Percentiles rank a stretch among this genome's conserved stretches.
Conservation (phyloP, 805 yeast species). For the Sugiyamaella floridensis region DNA sequence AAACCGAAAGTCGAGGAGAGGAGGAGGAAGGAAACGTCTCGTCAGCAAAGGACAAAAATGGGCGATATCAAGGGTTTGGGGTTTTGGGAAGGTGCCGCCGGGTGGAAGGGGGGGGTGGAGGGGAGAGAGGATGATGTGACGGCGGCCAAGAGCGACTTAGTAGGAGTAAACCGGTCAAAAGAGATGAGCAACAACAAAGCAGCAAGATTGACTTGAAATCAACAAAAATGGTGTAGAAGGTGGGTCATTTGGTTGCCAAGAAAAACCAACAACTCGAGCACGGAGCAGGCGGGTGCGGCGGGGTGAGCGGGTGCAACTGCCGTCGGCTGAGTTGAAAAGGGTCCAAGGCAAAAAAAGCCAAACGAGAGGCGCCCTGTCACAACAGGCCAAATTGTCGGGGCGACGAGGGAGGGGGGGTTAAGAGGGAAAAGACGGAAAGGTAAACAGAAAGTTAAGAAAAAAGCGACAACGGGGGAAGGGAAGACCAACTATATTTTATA, state of each 20-base stretch:
- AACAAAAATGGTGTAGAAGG: too few relatives aligned
- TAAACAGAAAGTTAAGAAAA: not conserved
- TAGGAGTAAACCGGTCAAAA: too few relatives aligned
- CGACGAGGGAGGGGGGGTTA: not conserved
- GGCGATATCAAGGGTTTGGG: not conserved
- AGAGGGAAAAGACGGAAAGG: not conserved
- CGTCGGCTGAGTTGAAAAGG: not conserved
- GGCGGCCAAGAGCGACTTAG: too few relatives aligned
- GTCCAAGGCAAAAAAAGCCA: not conserved
- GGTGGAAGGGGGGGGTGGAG: not conserved
- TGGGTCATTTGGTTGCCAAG: too few relatives aligned
- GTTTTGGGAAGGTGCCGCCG: not conserved
- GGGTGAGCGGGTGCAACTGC: too few relatives aligned
- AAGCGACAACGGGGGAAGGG: not conserved
- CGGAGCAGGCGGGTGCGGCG: too few relatives aligned
- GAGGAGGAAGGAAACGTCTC: not conserved
- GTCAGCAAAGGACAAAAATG: not conserved
- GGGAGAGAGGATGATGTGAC: not conserved
- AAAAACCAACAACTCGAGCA: too few relatives aligned
- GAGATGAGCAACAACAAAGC: too few relatives aligned
- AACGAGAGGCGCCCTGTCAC: not conserved
- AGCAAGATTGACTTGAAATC: too few relatives aligned
- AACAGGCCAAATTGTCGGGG: not conserved
- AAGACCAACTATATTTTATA: not conserved
- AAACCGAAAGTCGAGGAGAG: not conserved